Evolutionary conservation across 106 monocot species (phyloP), one percentile per base, ranked within the genome.

Genomic region (Acorus calamus): DNA sequence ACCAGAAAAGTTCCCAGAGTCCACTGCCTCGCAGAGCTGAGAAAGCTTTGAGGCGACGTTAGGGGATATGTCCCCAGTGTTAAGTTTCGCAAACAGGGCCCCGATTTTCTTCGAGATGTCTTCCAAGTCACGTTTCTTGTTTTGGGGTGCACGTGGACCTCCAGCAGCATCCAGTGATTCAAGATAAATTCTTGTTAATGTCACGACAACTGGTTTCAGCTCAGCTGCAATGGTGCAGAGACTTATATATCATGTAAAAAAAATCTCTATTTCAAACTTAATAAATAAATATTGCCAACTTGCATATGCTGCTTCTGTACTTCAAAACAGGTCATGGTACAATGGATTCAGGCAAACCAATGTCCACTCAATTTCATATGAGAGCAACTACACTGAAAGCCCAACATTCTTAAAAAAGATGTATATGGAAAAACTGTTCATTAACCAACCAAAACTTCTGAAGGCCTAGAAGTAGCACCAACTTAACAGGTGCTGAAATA

Each of bases 71-170:
- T 98, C 96, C 53, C 87, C 82, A 44, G 74, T 75, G 67, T 85
- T 91, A 14, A 91, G 77, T 66, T 91, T 98, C 44, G 80, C 80
- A 71, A 98, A 91, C 11, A 98, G 65, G 52, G 83, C 69, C 11
- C 91, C 96, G 52, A 98, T 91, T 78, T 88, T 98, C 57, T 66
- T 87, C 12, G 96, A 98, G 58, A 87, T 98, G 57, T 98, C 96
- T 11, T 98, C 96, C 49, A 98, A 88, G 66, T 98, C 96, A 53
- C 96, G 72, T 58, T 85, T 98, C 69, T 83, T 98, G 61, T 87
- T 62, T 65, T 81, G 76, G 77, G 83, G 84, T 61, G 82, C 87
- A 55, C 75, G 81, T 7, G 81, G 55, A 46, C 96, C 94, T 50
- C 94, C 96, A 42, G 88, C 56, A 59, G 87, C 87, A 70, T 83